Percentiles rank a stretch among this genome's conserved stretches.
Evolutionary conservation across 108 stramenopile genomes (phyloP).

Genomic region (Discostella stelligeroides): DNA sequence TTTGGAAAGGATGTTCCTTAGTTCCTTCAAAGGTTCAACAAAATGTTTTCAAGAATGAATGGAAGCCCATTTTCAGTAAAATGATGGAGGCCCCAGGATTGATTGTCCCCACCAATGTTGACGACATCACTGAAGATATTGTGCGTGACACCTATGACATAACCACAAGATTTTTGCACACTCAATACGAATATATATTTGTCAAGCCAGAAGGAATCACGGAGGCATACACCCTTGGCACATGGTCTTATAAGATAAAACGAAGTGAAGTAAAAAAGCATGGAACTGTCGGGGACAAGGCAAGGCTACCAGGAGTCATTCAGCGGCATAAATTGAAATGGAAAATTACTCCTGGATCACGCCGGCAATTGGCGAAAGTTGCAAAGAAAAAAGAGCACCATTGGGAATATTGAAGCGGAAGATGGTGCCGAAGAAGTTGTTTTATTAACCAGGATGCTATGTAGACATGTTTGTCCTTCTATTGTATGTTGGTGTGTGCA

Average conservation of each 20-base stretch:
- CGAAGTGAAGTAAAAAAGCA: slow-evolving; percentile 6
- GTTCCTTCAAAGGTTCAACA: neutral
- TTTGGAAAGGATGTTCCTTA: slow-evolving; percentile 1
- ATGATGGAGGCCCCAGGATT: slow-evolving; percentile 15
- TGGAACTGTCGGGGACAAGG: slow-evolving; percentile 14
- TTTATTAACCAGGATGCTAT: too few relatives aligned
- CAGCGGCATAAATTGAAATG: slow-evolving; percentile 6
- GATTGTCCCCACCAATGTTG: neutral
- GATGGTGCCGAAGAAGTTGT: too few relatives aligned
- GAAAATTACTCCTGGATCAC: neutral
- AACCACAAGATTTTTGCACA: slow-evolving; percentile 6
- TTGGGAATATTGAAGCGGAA: neutral
- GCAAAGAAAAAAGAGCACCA: slow-evolving; percentile 4
- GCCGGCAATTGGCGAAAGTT: slow-evolving; percentile 1
- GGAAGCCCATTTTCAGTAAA: slow-evolving; percentile 5
- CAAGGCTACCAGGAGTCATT: slow-evolving; percentile 12
- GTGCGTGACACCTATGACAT: slow-evolving; percentile 5
- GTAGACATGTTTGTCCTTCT: too few relatives aligned
- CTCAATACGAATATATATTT: neutral
- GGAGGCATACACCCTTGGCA: slow-evolving; percentile 7
- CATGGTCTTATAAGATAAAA: slow-evolving; percentile 10
- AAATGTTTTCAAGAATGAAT: slow-evolving; percentile 3
- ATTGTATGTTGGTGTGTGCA: too few relatives aligned
- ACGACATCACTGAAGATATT: neutral
- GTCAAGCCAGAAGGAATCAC: neutral